Percentiles rank a stretch among this genome's conserved stretches.
phyloP scores from a whole-genome alignment of 2,329 filamentous ascomycete genomes.

The Stenocarpella maydis region DNA sequence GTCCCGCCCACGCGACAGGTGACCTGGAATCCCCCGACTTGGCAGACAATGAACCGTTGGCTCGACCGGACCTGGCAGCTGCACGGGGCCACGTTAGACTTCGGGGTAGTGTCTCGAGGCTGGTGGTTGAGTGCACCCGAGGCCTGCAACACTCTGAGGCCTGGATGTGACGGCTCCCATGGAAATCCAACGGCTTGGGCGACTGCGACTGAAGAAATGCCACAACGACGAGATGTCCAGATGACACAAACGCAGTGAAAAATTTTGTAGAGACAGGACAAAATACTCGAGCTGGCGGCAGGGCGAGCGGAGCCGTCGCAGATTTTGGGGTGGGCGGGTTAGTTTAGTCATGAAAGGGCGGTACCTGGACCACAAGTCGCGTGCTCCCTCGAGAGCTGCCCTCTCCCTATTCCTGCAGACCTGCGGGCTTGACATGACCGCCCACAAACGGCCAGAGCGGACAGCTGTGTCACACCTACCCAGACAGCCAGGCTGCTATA shows the following conservation, averaged over 20 bases:
- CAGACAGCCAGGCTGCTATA: slow-evolving; percentile 5
- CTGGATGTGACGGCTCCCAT: slow-evolving; percentile 19
- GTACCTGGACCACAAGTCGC: slow-evolving; percentile 30
- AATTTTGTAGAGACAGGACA: slow-evolving; percentile 30
- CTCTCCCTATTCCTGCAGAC: slow-evolving; percentile 32
- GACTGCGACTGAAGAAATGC: slow-evolving; percentile 17
- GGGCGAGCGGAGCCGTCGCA: slow-evolving; percentile 34
- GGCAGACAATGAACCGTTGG: slow-evolving; percentile 30
- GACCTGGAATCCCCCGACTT: slow-evolving; percentile 31
- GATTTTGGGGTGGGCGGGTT: slow-evolving; percentile 34
- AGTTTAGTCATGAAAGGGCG: slow-evolving; percentile 31
- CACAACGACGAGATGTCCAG: slow-evolving; percentile 18
- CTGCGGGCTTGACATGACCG: slow-evolving; percentile 15
- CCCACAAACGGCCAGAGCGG: slow-evolving; percentile 12
- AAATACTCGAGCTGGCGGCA: slow-evolving; percentile 29
- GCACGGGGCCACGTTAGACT: slow-evolving; percentile 12
- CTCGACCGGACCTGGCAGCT: slow-evolving; percentile 31
- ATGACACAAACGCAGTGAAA: slow-evolving; percentile 26
- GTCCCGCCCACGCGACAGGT: slow-evolving; percentile 29
- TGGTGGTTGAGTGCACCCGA: slow-evolving; percentile 1
- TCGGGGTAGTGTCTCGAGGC: slow-evolving; percentile 20
- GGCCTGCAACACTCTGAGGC: slow-evolving; percentile 14
- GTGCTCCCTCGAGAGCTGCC: slow-evolving; percentile 13
- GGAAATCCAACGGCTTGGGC: slow-evolving; percentile 22
- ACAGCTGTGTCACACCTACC: slow-evolving; percentile 14